Evolutionary conservation across 345 rosid species (phyloP).

Genomic region (Gossypium thurberi): DNA sequence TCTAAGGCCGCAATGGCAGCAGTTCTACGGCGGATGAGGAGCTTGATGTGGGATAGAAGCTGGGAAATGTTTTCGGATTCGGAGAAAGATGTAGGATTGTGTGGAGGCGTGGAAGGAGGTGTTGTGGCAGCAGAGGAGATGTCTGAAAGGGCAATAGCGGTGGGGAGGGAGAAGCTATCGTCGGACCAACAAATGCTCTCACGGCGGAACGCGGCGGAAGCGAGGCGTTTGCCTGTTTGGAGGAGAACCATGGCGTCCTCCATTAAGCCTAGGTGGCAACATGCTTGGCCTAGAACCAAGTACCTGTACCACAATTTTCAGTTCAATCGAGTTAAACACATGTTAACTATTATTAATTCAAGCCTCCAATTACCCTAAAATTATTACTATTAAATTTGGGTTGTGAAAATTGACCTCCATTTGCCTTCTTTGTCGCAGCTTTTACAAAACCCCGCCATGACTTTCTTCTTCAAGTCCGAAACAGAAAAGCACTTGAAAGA

Average conservation of each 20-base stretch:
- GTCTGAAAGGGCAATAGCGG: slow-evolving; percentile 16
- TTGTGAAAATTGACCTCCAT: slow-evolving; percentile 58
- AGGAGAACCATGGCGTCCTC: slow-evolving; percentile 96
- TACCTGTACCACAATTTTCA: slow-evolving; percentile 36
- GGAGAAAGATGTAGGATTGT: slow-evolving; percentile 3
- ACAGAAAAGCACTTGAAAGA: slow-evolving; percentile 80
- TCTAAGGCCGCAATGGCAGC: slow-evolving; percentile 86
- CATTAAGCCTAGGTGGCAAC: slow-evolving; percentile 85
- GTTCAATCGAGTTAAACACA: neutral
- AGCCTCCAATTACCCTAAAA: too few species aligned
- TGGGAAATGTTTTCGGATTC: slow-evolving; percentile 61
- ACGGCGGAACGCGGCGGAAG: slow-evolving; percentile 87
- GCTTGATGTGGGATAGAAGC: slow-evolving; percentile 70
- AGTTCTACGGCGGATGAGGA: slow-evolving; percentile 76
- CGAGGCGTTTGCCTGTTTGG: slow-evolving; percentile 87
- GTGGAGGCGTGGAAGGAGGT: slow-evolving; percentile 56
- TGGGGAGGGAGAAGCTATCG: slow-evolving; percentile 66
- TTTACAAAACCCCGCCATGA: slow-evolving; percentile 68
- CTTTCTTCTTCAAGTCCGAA: slow-evolving; percentile 81
- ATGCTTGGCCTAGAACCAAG: slow-evolving; percentile 79
- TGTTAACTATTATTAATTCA: neutral
- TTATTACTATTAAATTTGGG: too few species aligned
- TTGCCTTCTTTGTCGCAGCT: slow-evolving; percentile 73
- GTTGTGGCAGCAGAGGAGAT: slow-evolving; percentile 22
- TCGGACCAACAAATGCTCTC: slow-evolving; percentile 81